Evolutionary conservation across 2,329 filamentous ascomycete species (phyloP).

Genomic region (Aureobasidium lini): DNA sequence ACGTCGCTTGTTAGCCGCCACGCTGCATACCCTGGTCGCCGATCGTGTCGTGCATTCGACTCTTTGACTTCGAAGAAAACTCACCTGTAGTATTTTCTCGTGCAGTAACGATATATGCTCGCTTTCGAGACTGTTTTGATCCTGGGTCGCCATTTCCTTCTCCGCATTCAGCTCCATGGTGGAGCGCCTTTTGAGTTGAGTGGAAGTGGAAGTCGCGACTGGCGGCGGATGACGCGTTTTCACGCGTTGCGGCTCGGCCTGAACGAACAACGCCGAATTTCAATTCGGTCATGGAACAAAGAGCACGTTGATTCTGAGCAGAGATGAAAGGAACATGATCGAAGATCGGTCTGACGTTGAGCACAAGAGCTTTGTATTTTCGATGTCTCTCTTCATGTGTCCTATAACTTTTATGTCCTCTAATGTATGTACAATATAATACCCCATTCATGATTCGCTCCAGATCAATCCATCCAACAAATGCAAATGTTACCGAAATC

Average conservation of each 20-base stretch:
- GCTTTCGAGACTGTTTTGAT: slow-evolving; percentile 16
- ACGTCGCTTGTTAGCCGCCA: background rate
- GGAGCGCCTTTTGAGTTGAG: background rate
- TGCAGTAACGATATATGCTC: slow-evolving; percentile 12
- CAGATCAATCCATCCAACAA: background rate
- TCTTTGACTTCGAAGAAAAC: background rate
- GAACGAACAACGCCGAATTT: background rate
- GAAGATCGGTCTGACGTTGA: background rate
- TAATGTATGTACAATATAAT: background rate
- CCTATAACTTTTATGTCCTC: background rate
- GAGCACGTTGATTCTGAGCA: too few relatives aligned
- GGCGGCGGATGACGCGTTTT: too few relatives aligned
- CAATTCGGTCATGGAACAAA: too few relatives aligned
- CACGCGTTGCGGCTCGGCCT: background rate
- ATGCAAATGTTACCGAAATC: background rate
- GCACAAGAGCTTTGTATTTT: too few relatives aligned
- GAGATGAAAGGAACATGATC: background rate
- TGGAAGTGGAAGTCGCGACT: background rate
- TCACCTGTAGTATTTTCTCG: slow-evolving; percentile 13
- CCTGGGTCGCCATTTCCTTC: slow-evolving; percentile 8
- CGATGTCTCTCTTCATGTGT: background rate
- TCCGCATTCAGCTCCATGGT: background rate
- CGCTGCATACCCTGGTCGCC: slow-evolving; percentile 4
- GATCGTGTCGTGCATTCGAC: background rate
- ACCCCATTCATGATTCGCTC: too few relatives aligned